phyloP scores from a whole-genome alignment of 1,139 yeast species.

The Kodamaea sp. region DNA sequence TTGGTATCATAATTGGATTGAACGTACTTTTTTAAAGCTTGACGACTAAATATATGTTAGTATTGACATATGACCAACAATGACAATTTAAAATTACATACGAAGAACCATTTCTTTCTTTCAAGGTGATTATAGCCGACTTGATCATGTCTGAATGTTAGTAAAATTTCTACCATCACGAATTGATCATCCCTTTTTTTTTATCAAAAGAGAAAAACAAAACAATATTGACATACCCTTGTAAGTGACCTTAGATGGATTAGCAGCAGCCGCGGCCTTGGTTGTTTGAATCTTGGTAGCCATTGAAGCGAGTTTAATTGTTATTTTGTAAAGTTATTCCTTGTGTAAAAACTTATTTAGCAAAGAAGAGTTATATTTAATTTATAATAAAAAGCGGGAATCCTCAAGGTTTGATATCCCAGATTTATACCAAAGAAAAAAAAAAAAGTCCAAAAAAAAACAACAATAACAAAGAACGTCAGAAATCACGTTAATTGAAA shows the following conservation, averaged over 20 bases:
- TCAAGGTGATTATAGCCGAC: conserved; percentile 66
- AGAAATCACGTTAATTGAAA: neutral
- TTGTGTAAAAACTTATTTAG: neutral
- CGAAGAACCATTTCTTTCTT: conserved; percentile 82
- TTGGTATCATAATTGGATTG: conserved; percentile 58
- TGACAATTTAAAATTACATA: conserved; percentile 26
- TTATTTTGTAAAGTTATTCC: neutral
- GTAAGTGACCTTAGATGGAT: conserved; percentile 42
- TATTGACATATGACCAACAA: conserved; percentile 11
- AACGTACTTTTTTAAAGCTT: conserved; percentile 71
- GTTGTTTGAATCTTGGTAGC: conserved; percentile 25
- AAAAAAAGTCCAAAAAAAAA: neutral
- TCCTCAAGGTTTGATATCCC: no score
- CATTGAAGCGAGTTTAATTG: conserved; percentile 15
- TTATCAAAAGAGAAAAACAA: neutral
- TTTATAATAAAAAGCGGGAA: conserved; percentile 1
- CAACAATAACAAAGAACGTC: neutral
- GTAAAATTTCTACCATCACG: conserved; percentile 6
- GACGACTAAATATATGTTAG: conserved; percentile 46
- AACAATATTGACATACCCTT: conserved; percentile 43
- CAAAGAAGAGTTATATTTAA: neutral
- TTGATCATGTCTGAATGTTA: conserved; percentile 61
- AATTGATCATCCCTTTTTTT: neutral
- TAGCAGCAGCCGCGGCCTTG: conserved; percentile 26
- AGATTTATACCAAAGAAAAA: conserved; percentile 1